Percentiles rank a stretch among this genome's conserved stretches.
Conservation (phyloP, 2,329 filamentous ascomycete species). For the Penicillium crustosum region DNA sequence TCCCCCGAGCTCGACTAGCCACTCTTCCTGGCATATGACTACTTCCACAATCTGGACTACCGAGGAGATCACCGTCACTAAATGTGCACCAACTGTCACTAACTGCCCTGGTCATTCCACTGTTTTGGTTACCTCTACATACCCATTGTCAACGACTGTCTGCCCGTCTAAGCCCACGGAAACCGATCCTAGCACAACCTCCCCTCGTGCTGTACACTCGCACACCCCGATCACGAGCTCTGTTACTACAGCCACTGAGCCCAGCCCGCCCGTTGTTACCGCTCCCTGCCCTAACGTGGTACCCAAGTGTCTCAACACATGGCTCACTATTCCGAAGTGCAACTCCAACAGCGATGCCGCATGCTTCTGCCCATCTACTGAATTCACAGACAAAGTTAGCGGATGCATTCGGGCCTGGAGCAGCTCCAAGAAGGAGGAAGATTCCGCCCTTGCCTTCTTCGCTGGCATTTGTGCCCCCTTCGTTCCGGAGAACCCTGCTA, state of each 20-base stretch:
- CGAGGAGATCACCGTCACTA: conserved; percentile 35
- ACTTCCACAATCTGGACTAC: conserved; percentile 36
- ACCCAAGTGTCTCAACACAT: conserved; percentile 86
- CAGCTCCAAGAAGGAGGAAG: conserved; percentile 61
- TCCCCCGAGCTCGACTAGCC: background rate
- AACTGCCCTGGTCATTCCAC: conserved; percentile 54
- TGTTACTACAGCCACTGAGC: background rate
- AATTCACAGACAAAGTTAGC: conserved; percentile 75
- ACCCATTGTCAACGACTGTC: conserved; percentile 58
- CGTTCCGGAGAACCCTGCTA: conserved; percentile 69
- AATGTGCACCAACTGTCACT: conserved; percentile 35
- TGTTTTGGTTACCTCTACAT: conserved; percentile 51
- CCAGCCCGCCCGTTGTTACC: conserved; percentile 22
- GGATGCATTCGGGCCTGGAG: conserved; percentile 76
- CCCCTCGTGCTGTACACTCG: background rate
- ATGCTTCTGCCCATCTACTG: conserved; percentile 80
- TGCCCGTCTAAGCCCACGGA: conserved; percentile 41
- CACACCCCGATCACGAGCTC: background rate
- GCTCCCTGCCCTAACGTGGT: conserved; percentile 64
- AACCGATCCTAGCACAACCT: background rate
- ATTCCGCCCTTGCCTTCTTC: conserved; percentile 74
- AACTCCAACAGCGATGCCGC: conserved; percentile 73
- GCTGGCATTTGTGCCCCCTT: conserved; percentile 82
- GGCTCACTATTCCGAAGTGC: conserved; percentile 70
- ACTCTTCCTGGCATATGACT: conserved; percentile 6